Evolutionary conservation across 2,329 filamentous ascomycete genomes (phyloP), one percentile per base, ranked within the genome.

Genomic region (Phoma herbarum): DNA sequence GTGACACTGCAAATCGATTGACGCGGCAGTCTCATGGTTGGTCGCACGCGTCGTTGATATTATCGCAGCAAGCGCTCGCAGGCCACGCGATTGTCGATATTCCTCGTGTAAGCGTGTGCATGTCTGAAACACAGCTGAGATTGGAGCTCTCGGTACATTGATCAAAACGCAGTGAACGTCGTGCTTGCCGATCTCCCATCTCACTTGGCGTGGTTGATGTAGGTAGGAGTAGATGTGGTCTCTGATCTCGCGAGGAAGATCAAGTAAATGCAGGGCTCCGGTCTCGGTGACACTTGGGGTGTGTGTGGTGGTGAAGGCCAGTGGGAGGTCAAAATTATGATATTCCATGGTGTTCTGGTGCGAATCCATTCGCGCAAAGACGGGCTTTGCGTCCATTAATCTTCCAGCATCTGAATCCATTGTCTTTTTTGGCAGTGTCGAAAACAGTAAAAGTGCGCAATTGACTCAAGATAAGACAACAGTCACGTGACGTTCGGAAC

Each of bases 211-310:
- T 18, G 52, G 52, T 12, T 52, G 41, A 22, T 62, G 47, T 0
- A 62, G 45, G 31, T 57, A 52, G 2, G 41, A 41, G 46, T 62
- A 62, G 9, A 62, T 62, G 4, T 59, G 41, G 22, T 62, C 45
- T 25, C 60, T 48, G 14, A 62, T 44, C 12, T 62, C 60, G 8
- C 57, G 60, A 8, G 60, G 60, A 23, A 62, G 57, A 2, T 12
- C 7, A 23, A 60, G 52, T 3, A 62, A 31, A 18, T 54, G 31
- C 16, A 51, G 29, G 28, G 26, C 20, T 2, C 39, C 31, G 4
- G 16, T 8, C 11, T 20, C 14, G 41, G 12, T 33, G 16, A 20
- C 28, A 6, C 22, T 43, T 22, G 39, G 25, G 6, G 51, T 41
- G 20, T 12, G 22, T 3, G 11, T 4, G 20, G 41, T n/a, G 26